Percentiles rank a stretch among this genome's conserved stretches.
phyloP scores from a whole-genome alignment of 83 land plant genomes.

The Picea abies region DNA sequence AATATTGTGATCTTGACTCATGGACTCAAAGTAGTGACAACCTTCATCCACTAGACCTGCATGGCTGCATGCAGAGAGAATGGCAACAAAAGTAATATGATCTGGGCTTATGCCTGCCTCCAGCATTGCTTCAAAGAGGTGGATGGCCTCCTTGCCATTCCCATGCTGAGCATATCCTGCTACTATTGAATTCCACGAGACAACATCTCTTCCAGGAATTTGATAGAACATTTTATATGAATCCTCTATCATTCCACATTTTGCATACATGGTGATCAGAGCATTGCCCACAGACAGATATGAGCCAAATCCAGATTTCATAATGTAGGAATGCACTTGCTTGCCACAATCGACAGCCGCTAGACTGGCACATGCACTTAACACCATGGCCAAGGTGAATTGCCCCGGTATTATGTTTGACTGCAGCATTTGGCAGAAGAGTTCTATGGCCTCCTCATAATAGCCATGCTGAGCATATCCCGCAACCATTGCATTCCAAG shows the following conservation, averaged over 20 bases:
- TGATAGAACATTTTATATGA: slow-evolving; percentile 8
- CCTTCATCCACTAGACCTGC: slow-evolving; percentile 8
- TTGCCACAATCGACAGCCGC: slow-evolving; percentile 14
- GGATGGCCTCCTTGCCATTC: slow-evolving; percentile 15
- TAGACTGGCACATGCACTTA: slow-evolving; percentile 18
- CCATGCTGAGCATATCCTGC: slow-evolving; percentile 23
- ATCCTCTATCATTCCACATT: slow-evolving; percentile 19
- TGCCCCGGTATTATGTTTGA: neutral
- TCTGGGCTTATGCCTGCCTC: slow-evolving; percentile 21
- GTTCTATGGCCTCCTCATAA: neutral
- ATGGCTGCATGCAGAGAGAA: neutral
- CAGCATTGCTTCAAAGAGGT: slow-evolving; percentile 13
- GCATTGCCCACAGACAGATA: slow-evolving; percentile 4
- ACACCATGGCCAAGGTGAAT: slow-evolving; percentile 1
- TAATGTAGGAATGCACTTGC: slow-evolving; percentile 22
- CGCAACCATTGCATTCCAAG: slow-evolving; percentile 4
- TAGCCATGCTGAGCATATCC: slow-evolving; percentile 3
- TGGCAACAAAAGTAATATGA: slow-evolving; percentile 2
- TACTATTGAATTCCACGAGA: slow-evolving; percentile 30
- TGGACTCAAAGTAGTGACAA: neutral
- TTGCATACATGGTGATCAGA: slow-evolving; percentile 25
- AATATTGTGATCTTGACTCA: neutral
- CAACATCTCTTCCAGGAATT: slow-evolving; percentile 16
- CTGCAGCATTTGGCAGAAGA: slow-evolving; percentile 1
- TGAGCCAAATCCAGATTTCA: slow-evolving; percentile 12